These are phyloP conservation scores for Starmerella sirachaensis DNA, from an alignment of 805 yeast genomes.

Conservation along the genomic window DNA sequence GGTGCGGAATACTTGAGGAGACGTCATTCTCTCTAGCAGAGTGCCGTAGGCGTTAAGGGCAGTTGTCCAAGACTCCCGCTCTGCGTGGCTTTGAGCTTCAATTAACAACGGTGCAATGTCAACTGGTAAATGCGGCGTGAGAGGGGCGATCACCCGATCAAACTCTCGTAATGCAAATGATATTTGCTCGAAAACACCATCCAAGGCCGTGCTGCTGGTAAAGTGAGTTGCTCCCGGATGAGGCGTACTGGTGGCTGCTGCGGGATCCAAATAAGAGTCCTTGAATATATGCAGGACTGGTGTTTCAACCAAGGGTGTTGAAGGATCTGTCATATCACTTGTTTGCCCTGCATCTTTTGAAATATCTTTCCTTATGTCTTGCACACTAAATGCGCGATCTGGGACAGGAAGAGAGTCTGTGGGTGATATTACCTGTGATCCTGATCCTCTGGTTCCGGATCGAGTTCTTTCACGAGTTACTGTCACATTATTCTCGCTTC, in stretches of 20 bases:
- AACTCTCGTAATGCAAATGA: slow-evolving; percentile 5
- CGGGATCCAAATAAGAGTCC: slow-evolving; percentile 7
- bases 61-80: not conserved
- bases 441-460: not conserved
- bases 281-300: slow-evolving; percentile 10
- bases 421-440: no score
- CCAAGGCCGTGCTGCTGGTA: not conserved
- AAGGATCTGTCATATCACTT: no score
- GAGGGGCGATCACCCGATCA: not conserved
- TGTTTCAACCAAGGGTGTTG: no score
- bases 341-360: no score
- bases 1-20: slow-evolving; percentile 7
- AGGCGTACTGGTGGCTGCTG: not conserved
- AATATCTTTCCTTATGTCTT: no score
- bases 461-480: not conserved
- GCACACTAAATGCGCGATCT: no score
- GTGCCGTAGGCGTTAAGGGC: not conserved
- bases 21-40: slow-evolving; percentile 9
- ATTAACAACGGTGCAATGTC: not conserved
- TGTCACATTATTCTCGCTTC: not conserved
- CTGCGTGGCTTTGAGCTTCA: slow-evolving; percentile 1
- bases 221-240: no score
- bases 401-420: no score
- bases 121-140: slow-evolving; percentile 2
- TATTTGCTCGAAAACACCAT: slow-evolving; percentile 3